These are phyloP conservation scores for Penicillium paneum DNA, from an alignment of 2,329 filamentous ascomycete genomes.

Conservation along the genomic window DNA sequence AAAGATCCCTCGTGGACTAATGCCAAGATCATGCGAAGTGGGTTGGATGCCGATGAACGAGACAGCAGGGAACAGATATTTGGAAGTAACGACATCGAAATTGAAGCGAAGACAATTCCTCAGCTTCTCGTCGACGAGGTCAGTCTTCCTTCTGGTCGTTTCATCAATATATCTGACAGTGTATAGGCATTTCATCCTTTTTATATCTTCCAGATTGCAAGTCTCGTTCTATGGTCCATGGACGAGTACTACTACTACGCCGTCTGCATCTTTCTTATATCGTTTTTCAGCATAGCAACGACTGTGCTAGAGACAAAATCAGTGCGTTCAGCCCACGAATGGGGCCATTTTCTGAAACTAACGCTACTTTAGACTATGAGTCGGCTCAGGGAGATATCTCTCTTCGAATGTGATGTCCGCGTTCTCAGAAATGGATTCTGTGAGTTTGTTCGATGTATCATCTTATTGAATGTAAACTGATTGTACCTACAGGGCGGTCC, in stretches of 20 bases:
- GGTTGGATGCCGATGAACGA: constrained; percentile 86
- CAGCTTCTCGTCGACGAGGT: constrained; percentile 89
- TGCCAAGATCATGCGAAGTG: constrained; percentile 68
- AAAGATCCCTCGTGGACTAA: constrained; percentile 89
- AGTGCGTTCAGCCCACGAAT: constrained; percentile 47
- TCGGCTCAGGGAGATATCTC: constrained; percentile 83
- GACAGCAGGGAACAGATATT: constrained; percentile 80
- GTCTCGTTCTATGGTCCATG: constrained; percentile 87
- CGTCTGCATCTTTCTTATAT: constrained; percentile 90
- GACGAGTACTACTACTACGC: constrained; percentile 99
- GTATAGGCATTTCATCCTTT: constrained; percentile 86
- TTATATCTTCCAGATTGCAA: constrained; percentile 96
- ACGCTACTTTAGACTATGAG: constrained; percentile 67
- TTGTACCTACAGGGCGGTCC: constrained; percentile 65
- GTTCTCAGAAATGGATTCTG: constrained; percentile 94
- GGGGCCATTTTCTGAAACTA: constrained; percentile 14
- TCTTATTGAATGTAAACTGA: constrained; percentile 1
- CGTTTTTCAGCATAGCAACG: constrained; percentile 82
- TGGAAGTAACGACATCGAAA: constrained; percentile 85
- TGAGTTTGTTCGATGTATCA: constrained; percentile 40
- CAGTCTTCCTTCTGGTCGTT: constrained; percentile 20
- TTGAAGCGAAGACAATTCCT: constrained; percentile 79
- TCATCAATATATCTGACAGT: constrained; percentile 13
- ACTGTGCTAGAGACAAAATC: constrained; percentile 87
- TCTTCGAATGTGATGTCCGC: constrained; percentile 91